Percentiles rank a stretch among this genome's conserved stretches.
Evolutionary conservation across 1,284 basidiomycete genomes (phyloP).

Genomic region (Takashimella koratensis): DNA sequence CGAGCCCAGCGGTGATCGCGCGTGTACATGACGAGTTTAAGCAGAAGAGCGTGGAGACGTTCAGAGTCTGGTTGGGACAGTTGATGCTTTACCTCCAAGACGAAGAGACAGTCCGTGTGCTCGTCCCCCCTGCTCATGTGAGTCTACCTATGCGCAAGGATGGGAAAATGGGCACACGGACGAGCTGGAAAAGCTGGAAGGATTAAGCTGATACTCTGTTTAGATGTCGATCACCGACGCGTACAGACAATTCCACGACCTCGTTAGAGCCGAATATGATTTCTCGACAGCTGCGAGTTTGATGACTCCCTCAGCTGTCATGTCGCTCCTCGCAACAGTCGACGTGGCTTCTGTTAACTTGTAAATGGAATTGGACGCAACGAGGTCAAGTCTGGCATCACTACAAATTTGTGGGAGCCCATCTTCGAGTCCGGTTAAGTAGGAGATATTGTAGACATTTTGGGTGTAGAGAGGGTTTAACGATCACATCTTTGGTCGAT

Average conservation of each 20-base stretch:
- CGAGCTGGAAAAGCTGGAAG: background rate
- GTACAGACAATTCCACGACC: conserved; percentile 65
- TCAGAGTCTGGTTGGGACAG: conserved; percentile 57
- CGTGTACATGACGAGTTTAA: conserved; percentile 58
- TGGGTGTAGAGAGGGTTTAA: too few species aligned
- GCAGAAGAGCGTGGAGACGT: conserved; percentile 52
- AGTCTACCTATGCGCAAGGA: conserved; percentile 14
- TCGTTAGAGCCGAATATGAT: conserved; percentile 51
- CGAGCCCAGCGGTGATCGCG: conserved; percentile 49
- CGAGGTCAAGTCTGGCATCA: too few species aligned
- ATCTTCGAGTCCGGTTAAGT: too few species aligned
- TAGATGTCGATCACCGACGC: conserved; percentile 64
- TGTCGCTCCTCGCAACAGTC: conserved; percentile 21
- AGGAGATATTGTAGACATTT: too few species aligned
- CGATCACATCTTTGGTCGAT: too few species aligned
- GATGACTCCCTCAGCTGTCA: conserved; percentile 43
- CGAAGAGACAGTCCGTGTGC: conserved; percentile 66
- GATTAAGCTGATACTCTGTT: background rate
- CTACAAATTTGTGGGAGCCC: too few species aligned
- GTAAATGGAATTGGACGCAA: too few species aligned
- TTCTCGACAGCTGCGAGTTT: conserved; percentile 48
- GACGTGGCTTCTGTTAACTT: too few species aligned
- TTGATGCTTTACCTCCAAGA: conserved; percentile 74
- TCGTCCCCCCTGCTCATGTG: conserved; percentile 68
- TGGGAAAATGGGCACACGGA: background rate